Percentiles rank a stretch among this genome's conserved stretches.
These are phyloP conservation scores for Globisporangium emineosum DNA, from an alignment of 352 stramenopile species.

Conservation along the genomic window DNA sequence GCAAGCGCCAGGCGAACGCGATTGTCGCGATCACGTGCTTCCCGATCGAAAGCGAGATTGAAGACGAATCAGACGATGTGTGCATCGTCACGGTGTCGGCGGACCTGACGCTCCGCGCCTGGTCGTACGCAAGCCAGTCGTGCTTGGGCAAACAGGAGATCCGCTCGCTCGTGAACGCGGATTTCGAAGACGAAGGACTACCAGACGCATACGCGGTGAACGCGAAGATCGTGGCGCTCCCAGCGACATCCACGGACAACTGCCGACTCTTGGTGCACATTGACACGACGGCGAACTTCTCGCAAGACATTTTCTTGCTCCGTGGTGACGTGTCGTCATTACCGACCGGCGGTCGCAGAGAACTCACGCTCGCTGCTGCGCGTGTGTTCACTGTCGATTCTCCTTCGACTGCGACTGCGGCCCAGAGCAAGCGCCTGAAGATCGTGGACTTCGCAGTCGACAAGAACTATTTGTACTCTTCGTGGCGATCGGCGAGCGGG, in stretches of 20 bases:
- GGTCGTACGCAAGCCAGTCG: conserved; percentile 64
- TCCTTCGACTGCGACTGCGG: background rate
- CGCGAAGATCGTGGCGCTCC: conserved; percentile 59
- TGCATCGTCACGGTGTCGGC: conserved; percentile 68
- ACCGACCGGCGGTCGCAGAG: conserved; percentile 23
- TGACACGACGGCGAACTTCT: conserved; percentile 50
- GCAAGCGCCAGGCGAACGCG: conserved; percentile 23
- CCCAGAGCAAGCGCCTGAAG: conserved; percentile 40
- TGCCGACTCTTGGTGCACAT: conserved; percentile 65
- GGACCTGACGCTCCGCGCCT: conserved; percentile 61
- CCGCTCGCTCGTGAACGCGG: conserved; percentile 28
- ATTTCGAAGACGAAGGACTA: conserved; percentile 35
- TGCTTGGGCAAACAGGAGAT: conserved; percentile 67
- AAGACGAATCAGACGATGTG: conserved; percentile 53
- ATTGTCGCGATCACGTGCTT: conserved; percentile 68
- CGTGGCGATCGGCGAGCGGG: conserved; percentile 56
- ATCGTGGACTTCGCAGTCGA: conserved; percentile 76
- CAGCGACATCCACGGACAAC: conserved; percentile 49
- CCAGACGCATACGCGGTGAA: conserved; percentile 38
- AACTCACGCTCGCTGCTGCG: conserved; percentile 44
- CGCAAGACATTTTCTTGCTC: conserved; percentile 59
- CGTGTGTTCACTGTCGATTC: conserved; percentile 49
- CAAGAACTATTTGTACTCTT: conserved; percentile 66
- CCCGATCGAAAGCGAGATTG: conserved; percentile 38
- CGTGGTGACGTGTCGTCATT: conserved; percentile 45